Base-by-base conservation (phyloP, 257 asterid species). In the Apocynum venetum region DNA sequence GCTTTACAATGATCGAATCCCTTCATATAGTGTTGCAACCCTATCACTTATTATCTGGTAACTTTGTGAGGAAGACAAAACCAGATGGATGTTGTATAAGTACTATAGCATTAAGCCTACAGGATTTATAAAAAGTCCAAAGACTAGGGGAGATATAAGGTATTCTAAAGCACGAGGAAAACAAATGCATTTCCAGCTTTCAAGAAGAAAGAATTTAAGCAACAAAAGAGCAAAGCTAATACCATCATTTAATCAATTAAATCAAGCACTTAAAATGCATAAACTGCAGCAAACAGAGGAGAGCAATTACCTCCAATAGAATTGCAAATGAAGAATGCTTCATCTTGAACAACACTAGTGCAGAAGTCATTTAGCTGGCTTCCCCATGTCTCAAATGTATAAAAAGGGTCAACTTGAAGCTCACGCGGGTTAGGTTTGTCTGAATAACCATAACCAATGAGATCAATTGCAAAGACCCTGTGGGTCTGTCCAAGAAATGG, bases 331-430 rank as follows among this genome's bases (percentile, higher is more conserved):
- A 91, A 93, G 88, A 91, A 95, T 53, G 90, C 98, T 73, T 87
- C 74, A 72, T 85, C 97, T 82, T 80, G 83, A 60, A 93, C 90
- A 40, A 93, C 86, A 76, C 87, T 96, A 56, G 9, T 83, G 70
- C 97, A 95, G 77, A 95, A 95, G 87, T 95, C 98, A 77, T 95
- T 95, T 79, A 95, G 82, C 83, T 95, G 98, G 80, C 83, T 80
- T 74, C 86, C 98, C 98, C 98, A 95, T 61, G 98, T 95, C 91
- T 93, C 98, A 78, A 95, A 95, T 17, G 96, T 90, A 81, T 94
- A 95, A 67, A 95, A 95, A 53, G 79, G 25, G 49, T 87, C 82
- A 35, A 78, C 79, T 75, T 84, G 85, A 79, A 91, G 91, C 35
- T 87, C 82, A 53, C 84, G 82, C 11, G 98, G 96, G 81, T 93